Evolutionary conservation across 2,329 filamentous ascomycete genomes (phyloP).

Genomic region (Claviceps sp.): DNA sequence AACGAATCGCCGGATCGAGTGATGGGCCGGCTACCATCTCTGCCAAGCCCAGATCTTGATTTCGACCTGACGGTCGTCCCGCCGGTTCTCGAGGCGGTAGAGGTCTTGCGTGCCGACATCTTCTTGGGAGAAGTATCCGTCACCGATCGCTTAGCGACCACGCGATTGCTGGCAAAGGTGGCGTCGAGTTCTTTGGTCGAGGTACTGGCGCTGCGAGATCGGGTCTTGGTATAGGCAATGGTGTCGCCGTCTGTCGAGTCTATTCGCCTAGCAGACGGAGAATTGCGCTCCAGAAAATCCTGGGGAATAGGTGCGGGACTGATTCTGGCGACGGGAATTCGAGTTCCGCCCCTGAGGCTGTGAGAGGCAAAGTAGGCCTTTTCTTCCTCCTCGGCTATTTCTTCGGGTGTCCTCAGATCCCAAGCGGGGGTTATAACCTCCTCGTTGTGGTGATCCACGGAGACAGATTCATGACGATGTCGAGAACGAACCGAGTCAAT

Average conservation of each 20-base stretch:
- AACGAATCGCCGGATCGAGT: conserved; percentile 48
- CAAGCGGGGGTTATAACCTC: conserved; percentile 37
- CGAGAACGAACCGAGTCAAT: conserved; percentile 9
- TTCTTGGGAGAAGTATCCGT: conserved; percentile 45
- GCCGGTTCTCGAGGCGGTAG: conserved; percentile 28
- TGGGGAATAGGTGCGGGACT: conserved; percentile 65
- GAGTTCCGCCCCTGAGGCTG: conserved; percentile 51
- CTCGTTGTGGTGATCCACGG: conserved; percentile 15
- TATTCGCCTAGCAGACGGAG: conserved; percentile 49
- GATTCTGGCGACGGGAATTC: conserved; percentile 73
- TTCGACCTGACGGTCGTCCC: conserved; percentile 39
- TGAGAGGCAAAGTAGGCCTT: conserved; percentile 37
- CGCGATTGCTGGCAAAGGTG: conserved; percentile 8
- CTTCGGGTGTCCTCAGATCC: conserved; percentile 66
- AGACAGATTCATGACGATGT: conserved; percentile 33
- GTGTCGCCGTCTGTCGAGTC: conserved; percentile 42
- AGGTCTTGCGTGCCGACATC: conserved; percentile 29
- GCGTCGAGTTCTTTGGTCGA: conserved; percentile 24
- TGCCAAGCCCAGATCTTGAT: conserved; percentile 45
- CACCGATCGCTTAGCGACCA: conserved; percentile 25
- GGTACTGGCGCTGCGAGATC: conserved; percentile 57
- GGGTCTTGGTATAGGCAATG: conserved; percentile 45
- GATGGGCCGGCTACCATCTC: conserved; percentile 38
- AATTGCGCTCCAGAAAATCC: conserved; percentile 61
- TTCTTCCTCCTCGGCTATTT: conserved; percentile 51